Conservation (phyloP, 805 yeast species). For the Candida lessepsii region DNA sequence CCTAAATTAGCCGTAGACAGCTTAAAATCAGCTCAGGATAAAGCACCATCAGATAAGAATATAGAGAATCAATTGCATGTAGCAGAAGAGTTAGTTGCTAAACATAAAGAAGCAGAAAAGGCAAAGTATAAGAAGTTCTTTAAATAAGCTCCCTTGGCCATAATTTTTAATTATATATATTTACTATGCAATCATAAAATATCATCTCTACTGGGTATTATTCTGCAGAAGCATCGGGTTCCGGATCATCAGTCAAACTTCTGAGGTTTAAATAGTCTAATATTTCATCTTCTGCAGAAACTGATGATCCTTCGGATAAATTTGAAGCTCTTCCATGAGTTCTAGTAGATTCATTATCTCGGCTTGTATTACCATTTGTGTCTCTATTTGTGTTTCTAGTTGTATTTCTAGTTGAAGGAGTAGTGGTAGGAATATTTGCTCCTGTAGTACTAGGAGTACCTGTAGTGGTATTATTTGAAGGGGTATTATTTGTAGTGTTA, state of each 20-base stretch:
- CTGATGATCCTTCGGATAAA: conserved; percentile 43
- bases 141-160: too few species aligned
- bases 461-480: not conserved
- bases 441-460: too few species aligned
- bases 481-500: conserved; percentile 5
- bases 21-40: conserved; percentile 41
- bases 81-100: conserved; percentile 40
- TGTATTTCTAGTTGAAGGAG: not conserved
- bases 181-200: conserved; percentile 6
- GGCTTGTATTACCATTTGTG: too few species aligned
- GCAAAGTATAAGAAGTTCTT: conserved; percentile 66
- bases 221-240: conserved; percentile 8
- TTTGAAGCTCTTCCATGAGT: conserved; percentile 46
- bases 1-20: conserved; percentile 50
- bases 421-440: not conserved
- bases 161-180: conserved; percentile 1
- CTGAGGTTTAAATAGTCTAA: conserved; percentile 29
- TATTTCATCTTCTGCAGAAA: conserved; percentile 22
- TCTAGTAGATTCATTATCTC: not conserved
- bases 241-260: conserved; percentile 22
- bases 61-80: conserved; percentile 45
- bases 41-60: conserved; percentile 49
- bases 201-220: conserved; percentile 5
- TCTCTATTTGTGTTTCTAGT: too few species aligned
- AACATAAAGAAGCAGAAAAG: conserved; percentile 49